phyloP scores from a whole-genome alignment of 2,329 filamentous ascomycete genomes.

The Fusarium hainanense region DNA sequence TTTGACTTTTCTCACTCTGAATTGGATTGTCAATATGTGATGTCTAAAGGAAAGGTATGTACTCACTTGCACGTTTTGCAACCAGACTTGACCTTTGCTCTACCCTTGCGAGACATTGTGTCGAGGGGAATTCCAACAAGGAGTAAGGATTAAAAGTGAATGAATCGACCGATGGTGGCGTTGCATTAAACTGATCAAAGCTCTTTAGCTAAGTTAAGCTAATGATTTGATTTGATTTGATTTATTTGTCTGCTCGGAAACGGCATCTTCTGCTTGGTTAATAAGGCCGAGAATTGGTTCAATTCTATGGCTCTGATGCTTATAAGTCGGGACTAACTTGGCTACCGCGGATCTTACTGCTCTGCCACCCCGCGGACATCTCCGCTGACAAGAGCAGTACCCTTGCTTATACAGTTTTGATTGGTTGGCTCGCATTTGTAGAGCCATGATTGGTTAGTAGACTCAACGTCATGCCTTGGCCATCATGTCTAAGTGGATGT shows the following conservation, averaged over 20 bases:
- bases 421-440: conserved; percentile 38
- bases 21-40: neutral
- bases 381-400: conserved; percentile 10
- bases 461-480: neutral
- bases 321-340: conserved; percentile 21
- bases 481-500: neutral
- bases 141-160: neutral
- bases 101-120: conserved; percentile 24
- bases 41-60: neutral
- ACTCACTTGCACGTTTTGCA: conserved; percentile 41
- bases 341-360: conserved; percentile 7
- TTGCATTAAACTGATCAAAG: neutral
- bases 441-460: conserved; percentile 29
- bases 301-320: neutral
- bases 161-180: neutral
- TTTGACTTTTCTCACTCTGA: conserved; percentile 35
- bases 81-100: conserved; percentile 35
- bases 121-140: neutral
- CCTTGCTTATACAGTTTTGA: neutral
- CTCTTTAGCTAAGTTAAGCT: neutral
- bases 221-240: neutral
- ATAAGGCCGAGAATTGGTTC: neutral
- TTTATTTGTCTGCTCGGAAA: conserved; percentile 41
- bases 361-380: conserved; percentile 15
- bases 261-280: conserved; percentile 28